These are phyloP conservation scores for Salicornia ramosissima DNA, from an alignment of 148 eudicot genomes.

Conservation along the genomic window DNA sequence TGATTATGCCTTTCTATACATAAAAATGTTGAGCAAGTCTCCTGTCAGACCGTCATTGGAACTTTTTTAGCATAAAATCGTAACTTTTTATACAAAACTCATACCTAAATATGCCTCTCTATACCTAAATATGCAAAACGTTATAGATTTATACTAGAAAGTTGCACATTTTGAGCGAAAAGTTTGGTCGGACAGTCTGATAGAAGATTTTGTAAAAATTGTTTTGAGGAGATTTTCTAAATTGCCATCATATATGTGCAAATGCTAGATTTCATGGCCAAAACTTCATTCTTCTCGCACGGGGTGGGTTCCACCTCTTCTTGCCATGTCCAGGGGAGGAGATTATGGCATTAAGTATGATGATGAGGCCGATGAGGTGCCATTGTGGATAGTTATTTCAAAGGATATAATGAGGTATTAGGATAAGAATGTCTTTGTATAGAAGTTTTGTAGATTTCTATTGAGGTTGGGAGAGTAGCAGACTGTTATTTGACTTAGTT, in stretches of 20 bases:
- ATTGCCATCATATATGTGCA: background rate
- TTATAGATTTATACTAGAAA: too few species aligned
- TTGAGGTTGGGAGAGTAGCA: background rate
- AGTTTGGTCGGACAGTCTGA: too few species aligned
- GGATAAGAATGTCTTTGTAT: background rate
- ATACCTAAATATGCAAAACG: too few species aligned
- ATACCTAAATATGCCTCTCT: too few species aligned
- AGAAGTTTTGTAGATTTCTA: background rate
- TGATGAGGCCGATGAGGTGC: slow-evolving; percentile 29
- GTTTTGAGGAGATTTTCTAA: background rate
- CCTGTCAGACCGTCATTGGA: too few species aligned
- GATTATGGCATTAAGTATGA: slow-evolving; percentile 29
- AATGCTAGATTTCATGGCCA: slow-evolving; percentile 25
- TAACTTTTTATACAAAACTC: too few species aligned
- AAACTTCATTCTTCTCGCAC: slow-evolving; percentile 9
- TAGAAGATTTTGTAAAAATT: too few species aligned
- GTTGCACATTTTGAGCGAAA: too few species aligned
- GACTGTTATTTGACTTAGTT: background rate
- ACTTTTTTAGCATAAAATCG: too few species aligned
- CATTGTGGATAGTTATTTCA: slow-evolving; percentile 33
- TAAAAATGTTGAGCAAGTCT: background rate
- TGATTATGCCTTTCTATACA: background rate
- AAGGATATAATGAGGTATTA: slow-evolving; percentile 38
- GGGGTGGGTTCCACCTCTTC: slow-evolving; percentile 9
- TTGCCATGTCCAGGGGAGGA: slow-evolving; percentile 33